Base-by-base conservation (phyloP, 352 stramenopile genomes). In the Pythium dissotocum region DNA sequence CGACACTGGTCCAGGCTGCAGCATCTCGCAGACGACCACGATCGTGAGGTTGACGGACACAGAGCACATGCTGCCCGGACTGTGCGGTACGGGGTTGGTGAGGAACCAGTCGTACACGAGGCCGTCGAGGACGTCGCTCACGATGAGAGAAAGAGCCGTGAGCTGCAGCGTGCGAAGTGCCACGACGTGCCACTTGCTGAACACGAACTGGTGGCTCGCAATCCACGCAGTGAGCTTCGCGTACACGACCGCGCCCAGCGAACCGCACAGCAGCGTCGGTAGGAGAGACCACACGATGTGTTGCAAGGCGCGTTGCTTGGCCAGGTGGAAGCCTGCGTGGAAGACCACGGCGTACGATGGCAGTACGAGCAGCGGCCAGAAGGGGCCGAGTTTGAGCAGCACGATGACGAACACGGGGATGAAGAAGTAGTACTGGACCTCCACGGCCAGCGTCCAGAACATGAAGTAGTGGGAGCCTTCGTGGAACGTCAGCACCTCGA, bases 391-490 rank as follows among this genome's bases (percentile, higher is more conserved):
- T 0, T 71, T 35, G 2, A 71, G 59, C 6, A 24, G 3, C 2
- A 53, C 58, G 44, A 80, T 57, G 0, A 75, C 74, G 10, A 83
- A 71, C 4, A 76, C 36, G 14, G 77, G 77, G 18, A 83, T 76
- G 1, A 80, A 24, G 32, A 77, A 83, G 61, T 81, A 83, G 65
- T 79, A 80, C 36, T 49, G 49, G 36, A 83, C 80, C 63, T 83
- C 73, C 18, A 88, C 61, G 0, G 77, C 77, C 21, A 88, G 69
- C 18, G 80, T 78, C 79, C 80, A 88, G 32, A 88, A 77, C 0
- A 88, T 71, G 49, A 82, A 70, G 36, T 77, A 81, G 3, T 75
- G 78, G 26, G 69, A 73, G 16, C 72, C 53, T 7, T 64, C 67
- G 6, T 65, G 46, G 54, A 86, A 83, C 6, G 69, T 65, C 26